Evolutionary conservation across 345 rosid genomes (phyloP).

Genomic region (Gossypium australe): DNA sequence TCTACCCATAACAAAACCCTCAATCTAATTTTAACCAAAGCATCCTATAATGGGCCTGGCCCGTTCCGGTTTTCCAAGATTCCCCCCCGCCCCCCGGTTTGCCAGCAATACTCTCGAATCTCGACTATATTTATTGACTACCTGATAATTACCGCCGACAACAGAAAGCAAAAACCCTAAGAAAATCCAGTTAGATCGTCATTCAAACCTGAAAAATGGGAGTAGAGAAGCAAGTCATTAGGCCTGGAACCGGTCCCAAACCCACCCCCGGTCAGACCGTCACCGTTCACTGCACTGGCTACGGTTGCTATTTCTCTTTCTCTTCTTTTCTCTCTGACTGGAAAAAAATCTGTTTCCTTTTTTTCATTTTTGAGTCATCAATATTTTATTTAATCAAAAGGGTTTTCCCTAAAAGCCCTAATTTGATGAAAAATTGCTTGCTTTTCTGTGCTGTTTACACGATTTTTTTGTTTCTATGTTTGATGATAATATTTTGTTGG

Average conservation of each 20-base stretch:
- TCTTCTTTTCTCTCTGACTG: background rate
- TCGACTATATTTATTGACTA: background rate
- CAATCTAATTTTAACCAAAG: background rate
- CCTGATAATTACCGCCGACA: background rate
- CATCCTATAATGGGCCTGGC: background rate
- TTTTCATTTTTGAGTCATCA: background rate
- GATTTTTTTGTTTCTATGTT: background rate
- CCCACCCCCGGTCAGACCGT: conserved; percentile 59
- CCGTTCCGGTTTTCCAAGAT: background rate
- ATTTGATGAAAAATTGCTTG: background rate
- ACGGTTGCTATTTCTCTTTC: conserved; percentile 29
- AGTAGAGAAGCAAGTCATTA: conserved; percentile 51
- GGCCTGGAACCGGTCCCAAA: conserved; percentile 51
- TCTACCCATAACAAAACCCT: background rate
- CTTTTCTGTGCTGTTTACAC: background rate
- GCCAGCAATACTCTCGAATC: background rate
- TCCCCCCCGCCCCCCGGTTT: no score
- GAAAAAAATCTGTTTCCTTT: background rate
- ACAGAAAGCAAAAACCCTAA: conserved; percentile 14
- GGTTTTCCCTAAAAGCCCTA: background rate
- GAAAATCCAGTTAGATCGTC: background rate
- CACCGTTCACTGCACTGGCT: conserved; percentile 73
- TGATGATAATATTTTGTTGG: background rate
- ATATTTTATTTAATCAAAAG: background rate
- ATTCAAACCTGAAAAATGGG: conserved; percentile 32